phyloP scores from a whole-genome alignment of 1,139 yeast genomes.

The Pneumocystis jirovecii region DNA sequence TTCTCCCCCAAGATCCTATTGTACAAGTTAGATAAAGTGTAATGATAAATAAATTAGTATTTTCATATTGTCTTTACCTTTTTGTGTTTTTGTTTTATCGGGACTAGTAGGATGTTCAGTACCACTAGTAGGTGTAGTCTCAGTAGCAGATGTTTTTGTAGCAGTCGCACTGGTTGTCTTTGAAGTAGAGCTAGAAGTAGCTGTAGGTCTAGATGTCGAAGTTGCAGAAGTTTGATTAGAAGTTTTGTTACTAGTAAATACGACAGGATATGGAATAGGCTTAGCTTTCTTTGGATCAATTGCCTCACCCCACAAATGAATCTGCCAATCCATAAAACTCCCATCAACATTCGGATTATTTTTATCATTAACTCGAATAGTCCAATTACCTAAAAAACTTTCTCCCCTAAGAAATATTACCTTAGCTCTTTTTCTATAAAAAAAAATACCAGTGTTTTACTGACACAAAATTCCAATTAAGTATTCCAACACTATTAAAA shows the following conservation, averaged over 20 bases:
- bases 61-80: too few relatives aligned
- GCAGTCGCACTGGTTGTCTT: neutral
- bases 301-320: neutral
- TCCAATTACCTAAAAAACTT: slow-evolving; percentile 70
- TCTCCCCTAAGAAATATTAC: slow-evolving; percentile 37
- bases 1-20: neutral
- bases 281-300: neutral
- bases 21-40: neutral
- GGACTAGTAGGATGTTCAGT: neutral
- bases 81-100: too few relatives aligned
- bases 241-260: neutral
- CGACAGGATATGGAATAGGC: neutral
- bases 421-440: neutral
- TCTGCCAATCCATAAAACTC: neutral
- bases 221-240: neutral
- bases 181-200: neutral
- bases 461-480: slow-evolving; percentile 87
- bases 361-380: slow-evolving; percentile 41
- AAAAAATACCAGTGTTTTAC: slow-evolving; percentile 71
- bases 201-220: neutral
- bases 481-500: slow-evolving; percentile 41
- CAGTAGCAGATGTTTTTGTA: neutral
- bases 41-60: too few relatives aligned
- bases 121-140: neutral
- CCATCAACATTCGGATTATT: slow-evolving; percentile 17